phyloP scores from a whole-genome alignment of 768 basidiomycete genomes.

The Psilocybe cyanescens region DNA sequence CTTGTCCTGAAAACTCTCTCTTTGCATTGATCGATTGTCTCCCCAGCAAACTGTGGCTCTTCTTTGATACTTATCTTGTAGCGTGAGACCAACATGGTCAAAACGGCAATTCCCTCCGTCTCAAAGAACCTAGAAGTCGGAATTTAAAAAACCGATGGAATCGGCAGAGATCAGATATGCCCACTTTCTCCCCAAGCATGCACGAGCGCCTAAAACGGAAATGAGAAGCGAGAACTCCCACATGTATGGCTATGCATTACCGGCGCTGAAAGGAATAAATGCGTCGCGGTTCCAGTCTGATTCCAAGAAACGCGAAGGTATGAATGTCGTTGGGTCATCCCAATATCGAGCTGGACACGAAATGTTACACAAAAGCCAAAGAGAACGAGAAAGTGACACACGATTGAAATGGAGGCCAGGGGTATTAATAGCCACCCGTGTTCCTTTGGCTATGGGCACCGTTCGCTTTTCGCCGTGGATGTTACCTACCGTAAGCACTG shows the following conservation, averaged over 20 bases:
- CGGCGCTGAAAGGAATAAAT: slow-evolving; percentile 54
- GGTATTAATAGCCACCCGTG: slow-evolving; percentile 36
- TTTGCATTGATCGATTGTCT: slow-evolving; percentile 49
- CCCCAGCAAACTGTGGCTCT: slow-evolving; percentile 48
- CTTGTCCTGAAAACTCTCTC: slow-evolving; percentile 39
- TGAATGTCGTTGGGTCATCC: slow-evolving; percentile 47
- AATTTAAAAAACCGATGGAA: not conserved
- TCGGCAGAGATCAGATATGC: not conserved
- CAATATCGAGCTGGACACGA: slow-evolving; percentile 47
- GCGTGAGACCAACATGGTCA: slow-evolving; percentile 47
- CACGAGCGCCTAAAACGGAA: slow-evolving; percentile 18
- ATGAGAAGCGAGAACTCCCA: not conserved
- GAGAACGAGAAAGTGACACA: slow-evolving; percentile 26
- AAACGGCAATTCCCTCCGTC: slow-evolving; percentile 50
- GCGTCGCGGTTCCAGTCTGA: slow-evolving; percentile 55
- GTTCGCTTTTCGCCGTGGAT: slow-evolving; percentile 38
- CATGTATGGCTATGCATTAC: slow-evolving; percentile 20
- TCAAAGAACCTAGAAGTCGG: slow-evolving; percentile 44
- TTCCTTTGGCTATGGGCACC: slow-evolving; percentile 47
- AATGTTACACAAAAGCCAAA: not conserved
- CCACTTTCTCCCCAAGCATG: slow-evolving; percentile 25
- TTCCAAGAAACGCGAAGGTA: slow-evolving; percentile 45
- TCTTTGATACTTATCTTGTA: slow-evolving; percentile 53
- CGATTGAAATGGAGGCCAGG: slow-evolving; percentile 54
- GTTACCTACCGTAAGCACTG: slow-evolving; percentile 36